Evolutionary conservation across 371 early-diverging fungal species (phyloP).

Genomic region (Blastocladiella emersonii): DNA sequence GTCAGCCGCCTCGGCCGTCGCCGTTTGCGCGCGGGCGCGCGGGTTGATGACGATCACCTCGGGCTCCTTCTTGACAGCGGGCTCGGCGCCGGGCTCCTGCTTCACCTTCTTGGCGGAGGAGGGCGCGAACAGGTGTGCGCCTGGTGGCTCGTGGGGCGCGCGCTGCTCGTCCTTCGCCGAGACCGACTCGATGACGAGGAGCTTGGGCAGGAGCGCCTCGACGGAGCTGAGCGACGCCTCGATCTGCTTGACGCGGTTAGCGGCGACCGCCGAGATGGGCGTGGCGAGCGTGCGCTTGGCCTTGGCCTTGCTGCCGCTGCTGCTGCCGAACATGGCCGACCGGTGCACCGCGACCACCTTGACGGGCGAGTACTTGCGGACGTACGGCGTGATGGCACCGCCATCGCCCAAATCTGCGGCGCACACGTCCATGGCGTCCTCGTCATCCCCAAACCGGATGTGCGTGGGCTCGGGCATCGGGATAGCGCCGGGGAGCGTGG

Average conservation of each 20-base stretch:
- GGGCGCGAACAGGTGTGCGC: neutral
- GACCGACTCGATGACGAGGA: neutral
- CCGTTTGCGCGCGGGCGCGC: neutral
- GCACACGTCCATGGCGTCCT: constrained; percentile 3
- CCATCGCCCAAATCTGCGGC: neutral
- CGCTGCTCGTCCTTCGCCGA: neutral
- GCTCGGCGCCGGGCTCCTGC: neutral
- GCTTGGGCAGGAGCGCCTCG: neutral
- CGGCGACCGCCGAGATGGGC: neutral
- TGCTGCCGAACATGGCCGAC: neutral
- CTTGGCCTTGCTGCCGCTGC: neutral
- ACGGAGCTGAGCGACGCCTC: neutral
- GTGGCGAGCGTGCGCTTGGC: neutral
- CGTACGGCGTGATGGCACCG: neutral
- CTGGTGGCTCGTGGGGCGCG: no score
- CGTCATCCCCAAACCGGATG: constrained; percentile 15
- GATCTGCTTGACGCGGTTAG: neutral
- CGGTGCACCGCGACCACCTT: neutral
- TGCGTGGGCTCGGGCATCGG: constrained; percentile 10
- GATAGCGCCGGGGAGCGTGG: constrained; percentile 1
- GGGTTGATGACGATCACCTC: neutral
- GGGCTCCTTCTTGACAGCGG: no score
- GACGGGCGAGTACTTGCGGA: neutral
- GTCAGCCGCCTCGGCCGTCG: neutral
- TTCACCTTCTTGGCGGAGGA: neutral